Evolutionary conservation across 495 filamentous ascomycete genomes (phyloP).

Genomic region (Penicillium paxilli): DNA sequence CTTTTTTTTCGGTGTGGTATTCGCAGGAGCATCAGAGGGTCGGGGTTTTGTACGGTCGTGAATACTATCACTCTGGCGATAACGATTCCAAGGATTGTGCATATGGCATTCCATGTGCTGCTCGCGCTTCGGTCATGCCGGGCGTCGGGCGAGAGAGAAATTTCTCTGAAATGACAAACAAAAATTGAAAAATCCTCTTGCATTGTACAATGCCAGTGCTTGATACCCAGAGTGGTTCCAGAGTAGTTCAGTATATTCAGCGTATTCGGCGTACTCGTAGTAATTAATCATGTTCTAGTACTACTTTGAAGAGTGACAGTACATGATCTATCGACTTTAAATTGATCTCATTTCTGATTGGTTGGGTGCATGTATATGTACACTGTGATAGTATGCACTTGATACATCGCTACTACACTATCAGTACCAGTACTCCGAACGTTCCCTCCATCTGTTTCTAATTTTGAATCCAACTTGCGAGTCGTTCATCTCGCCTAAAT

Average conservation of each 20-base stretch:
- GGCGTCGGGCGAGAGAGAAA: conserved; percentile 32
- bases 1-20: conserved; percentile 23
- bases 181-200: conserved; percentile 32
- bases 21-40: conserved; percentile 27
- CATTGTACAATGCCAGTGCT: conserved; percentile 1
- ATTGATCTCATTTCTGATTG: background rate
- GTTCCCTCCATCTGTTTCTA: too few relatives aligned
- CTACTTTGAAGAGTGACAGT: background rate
- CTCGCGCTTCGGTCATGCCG: conserved; percentile 28
- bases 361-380: background rate
- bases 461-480: too few relatives aligned
- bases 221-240: background rate
- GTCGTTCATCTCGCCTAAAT: too few relatives aligned
- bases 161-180: conserved; percentile 37
- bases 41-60: conserved; percentile 32
- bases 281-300: too few relatives aligned
- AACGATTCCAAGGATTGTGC: conserved; percentile 37
- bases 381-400: background rate
- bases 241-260: background rate
- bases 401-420: too few relatives aligned
- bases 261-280: background rate
- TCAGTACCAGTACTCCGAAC: too few relatives aligned
- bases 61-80: conserved; percentile 33
- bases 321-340: background rate
- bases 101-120: conserved; percentile 32